Conservation (phyloP, 306 rosid species). For the Lathyrus sativus region DNA sequence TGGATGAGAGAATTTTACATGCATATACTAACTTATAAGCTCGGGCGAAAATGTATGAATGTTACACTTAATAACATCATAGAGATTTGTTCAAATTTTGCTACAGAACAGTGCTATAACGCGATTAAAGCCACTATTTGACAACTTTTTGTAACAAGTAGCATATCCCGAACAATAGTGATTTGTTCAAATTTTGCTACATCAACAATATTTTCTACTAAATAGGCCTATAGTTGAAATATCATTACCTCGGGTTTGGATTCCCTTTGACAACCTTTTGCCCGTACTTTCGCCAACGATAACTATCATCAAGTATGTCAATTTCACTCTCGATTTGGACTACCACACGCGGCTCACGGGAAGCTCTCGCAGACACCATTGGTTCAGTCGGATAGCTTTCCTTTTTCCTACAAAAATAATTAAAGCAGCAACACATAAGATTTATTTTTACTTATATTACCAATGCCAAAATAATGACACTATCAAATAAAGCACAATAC, state of each 20-base stretch:
- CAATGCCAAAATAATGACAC: conserved; percentile 16
- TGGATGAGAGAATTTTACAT: conserved; percentile 13
- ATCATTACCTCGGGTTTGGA: conserved; percentile 82
- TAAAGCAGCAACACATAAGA: conserved; percentile 27
- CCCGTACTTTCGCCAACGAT: conserved; percentile 95
- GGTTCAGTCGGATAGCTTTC: conserved; percentile 59
- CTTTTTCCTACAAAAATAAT: conserved; percentile 60
- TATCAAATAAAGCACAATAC: conserved; percentile 38
- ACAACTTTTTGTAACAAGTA: not conserved
- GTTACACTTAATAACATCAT: too few species aligned
- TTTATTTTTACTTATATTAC: not conserved
- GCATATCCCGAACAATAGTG: not conserved
- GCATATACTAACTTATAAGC: not conserved
- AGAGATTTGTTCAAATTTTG: not conserved
- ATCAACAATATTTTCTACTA: not conserved
- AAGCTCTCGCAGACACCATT: conserved; percentile 54
- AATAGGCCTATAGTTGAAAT: conserved; percentile 4
- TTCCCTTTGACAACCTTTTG: conserved; percentile 95
- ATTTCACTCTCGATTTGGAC: conserved; percentile 80
- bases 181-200: not conserved
- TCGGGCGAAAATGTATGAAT: too few species aligned
- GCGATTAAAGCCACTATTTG: not conserved
- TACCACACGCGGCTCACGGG: conserved; percentile 82
- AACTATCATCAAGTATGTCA: conserved; percentile 89
- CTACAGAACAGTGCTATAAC: not conserved